Conservation (phyloP, 73 alveolate species). For the Paramecium pentaurelia region DNA sequence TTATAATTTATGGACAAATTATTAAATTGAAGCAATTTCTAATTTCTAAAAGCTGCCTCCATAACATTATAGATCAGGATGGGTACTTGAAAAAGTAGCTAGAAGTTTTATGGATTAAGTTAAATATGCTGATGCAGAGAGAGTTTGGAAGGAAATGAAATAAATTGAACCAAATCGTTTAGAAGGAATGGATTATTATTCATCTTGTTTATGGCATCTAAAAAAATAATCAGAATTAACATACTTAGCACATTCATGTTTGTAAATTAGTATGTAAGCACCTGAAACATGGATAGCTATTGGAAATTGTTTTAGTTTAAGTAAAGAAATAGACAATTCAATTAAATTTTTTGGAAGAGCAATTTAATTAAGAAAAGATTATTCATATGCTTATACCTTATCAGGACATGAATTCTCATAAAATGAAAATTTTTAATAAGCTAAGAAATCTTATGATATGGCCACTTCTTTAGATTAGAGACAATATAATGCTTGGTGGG, state of each 20-base stretch:
- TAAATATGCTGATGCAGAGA: constrained; percentile 89
- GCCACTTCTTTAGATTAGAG: constrained; percentile 89
- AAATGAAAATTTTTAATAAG: constrained; percentile 88
- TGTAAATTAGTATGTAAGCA: constrained; percentile 81
- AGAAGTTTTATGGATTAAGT: constrained; percentile 88
- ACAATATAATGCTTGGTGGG: constrained; percentile 99
- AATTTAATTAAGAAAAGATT: constrained; percentile 80
- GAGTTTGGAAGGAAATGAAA: constrained; percentile 74
- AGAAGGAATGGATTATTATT: constrained; percentile 93
- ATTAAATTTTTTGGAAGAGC: constrained; percentile 93
- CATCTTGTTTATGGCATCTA: constrained; percentile 95
- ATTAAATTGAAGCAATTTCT: constrained; percentile 82
- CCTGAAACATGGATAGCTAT: constrained; percentile 97
- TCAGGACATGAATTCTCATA: constrained; percentile 95
- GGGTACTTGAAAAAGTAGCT: constrained; percentile 88
- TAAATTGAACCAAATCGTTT: constrained; percentile 87
- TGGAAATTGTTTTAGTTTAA: constrained; percentile 91
- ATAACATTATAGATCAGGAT: constrained; percentile 85
- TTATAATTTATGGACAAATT: constrained; percentile 71
- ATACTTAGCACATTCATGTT: constrained; percentile 69
- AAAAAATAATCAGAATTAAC: constrained; percentile 92
- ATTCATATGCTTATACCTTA: constrained; percentile 91
- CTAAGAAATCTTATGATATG: constrained; percentile 82
- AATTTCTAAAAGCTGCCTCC: constrained; percentile 81
- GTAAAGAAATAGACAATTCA: constrained; percentile 95